Percentiles rank a stretch among this genome's conserved stretches.
Conservation (phyloP, 1,284 basidiomycete genomes). For the Sporisorium iseilematis-ciliati region DNA sequence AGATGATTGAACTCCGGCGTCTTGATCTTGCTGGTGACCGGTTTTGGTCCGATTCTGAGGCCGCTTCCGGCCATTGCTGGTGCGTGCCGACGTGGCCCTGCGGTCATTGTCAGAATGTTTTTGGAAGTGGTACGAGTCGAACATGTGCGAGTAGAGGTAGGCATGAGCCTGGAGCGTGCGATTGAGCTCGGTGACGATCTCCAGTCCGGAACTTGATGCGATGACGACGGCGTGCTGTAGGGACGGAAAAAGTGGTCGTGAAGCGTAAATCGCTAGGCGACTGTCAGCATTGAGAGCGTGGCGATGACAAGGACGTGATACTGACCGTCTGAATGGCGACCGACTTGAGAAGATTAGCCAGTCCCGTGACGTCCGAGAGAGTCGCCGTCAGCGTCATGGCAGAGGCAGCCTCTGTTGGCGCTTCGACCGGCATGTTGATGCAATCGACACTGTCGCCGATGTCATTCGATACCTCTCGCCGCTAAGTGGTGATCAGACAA, state of each 20-base stretch:
- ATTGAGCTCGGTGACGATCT: slow-evolving; percentile 88
- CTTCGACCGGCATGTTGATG: slow-evolving; percentile 13
- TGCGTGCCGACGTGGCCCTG: neutral
- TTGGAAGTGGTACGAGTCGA: slow-evolving; percentile 80
- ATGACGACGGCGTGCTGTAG: slow-evolving; percentile 77
- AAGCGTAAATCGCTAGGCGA: no score
- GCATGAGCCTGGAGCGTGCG: slow-evolving; percentile 83
- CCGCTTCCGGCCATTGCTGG: neutral
- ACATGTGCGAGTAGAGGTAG: slow-evolving; percentile 83
- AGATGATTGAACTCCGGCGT: neutral
- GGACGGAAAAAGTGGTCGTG: neutral
- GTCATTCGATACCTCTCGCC: no score
- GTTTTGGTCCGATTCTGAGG: slow-evolving; percentile 20
- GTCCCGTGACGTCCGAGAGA: slow-evolving; percentile 48
- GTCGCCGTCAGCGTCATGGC: slow-evolving; percentile 27
- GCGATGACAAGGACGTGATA: neutral
- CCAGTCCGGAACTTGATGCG: slow-evolving; percentile 78
- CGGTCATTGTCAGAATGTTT: slow-evolving; percentile 60
- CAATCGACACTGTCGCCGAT: no score
- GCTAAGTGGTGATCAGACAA: neutral
- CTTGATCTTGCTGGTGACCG: neutral
- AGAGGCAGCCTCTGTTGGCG: neutral
- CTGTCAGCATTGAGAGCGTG: neutral
- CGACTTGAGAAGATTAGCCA: slow-evolving; percentile 48
- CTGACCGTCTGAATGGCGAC: slow-evolving; percentile 40